Evolutionary conservation across 1,284 basidiomycete species (phyloP).

Genomic region (Heterobasidion irregulare): DNA sequence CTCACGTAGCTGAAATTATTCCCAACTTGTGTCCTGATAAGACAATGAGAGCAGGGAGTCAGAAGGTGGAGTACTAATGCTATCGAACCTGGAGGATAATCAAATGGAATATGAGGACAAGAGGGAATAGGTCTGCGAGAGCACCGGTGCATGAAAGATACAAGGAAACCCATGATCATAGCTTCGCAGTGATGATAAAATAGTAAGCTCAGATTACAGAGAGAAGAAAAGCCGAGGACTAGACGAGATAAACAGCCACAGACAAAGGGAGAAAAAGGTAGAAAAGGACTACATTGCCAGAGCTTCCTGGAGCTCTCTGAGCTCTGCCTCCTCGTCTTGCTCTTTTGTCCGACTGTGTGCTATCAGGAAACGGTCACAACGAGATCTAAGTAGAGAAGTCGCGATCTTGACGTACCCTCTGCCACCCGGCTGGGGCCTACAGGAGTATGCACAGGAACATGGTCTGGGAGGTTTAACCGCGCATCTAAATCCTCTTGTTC

Average conservation of each 20-base stretch:
- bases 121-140: background rate
- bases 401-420: conserved; percentile 41
- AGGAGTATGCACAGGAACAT: conserved; percentile 85
- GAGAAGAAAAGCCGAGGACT: background rate
- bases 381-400: background rate
- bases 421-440: conserved; percentile 46
- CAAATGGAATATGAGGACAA: background rate
- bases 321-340: conserved; percentile 89
- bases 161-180: background rate
- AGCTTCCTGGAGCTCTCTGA: conserved; percentile 87
- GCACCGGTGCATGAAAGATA: background rate
- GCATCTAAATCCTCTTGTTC: conserved; percentile 92
- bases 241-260: conserved; percentile 9
- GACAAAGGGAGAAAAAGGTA: background rate
- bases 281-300: conserved; percentile 66
- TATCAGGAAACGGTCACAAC: conserved; percentile 12
- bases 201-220: background rate
- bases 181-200: background rate
- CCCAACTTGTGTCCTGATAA: background rate
- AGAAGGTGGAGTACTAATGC: background rate
- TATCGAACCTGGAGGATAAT: background rate
- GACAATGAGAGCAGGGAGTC: background rate
- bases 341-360: conserved; percentile 40
- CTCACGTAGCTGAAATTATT: background rate
- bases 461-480: conserved; percentile 82